Evolutionary conservation across 192 early-diverging fungal genomes (phyloP), one percentile per base, ranked within the genome.

Genomic region (Fimicolochytrium jonesii): DNA sequence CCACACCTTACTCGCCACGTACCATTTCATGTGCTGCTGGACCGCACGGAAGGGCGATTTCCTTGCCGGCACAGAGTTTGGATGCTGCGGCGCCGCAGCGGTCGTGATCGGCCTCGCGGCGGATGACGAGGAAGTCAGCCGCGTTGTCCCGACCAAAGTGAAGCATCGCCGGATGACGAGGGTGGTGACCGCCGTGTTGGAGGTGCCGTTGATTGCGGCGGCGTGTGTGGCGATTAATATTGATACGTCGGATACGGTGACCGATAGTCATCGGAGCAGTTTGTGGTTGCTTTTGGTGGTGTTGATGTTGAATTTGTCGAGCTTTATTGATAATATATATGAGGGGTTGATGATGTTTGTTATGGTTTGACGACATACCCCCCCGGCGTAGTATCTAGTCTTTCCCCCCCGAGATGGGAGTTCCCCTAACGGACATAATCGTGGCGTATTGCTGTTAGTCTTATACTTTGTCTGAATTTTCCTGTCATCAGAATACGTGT

Each of bases 51-150:
- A 69, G 35, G 62, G 61, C 6, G 74, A 71, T n/a, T 80, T 74
- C 45, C 47, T 80, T 28, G 71, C 72, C 10, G 78, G 78, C 5
- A 67, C 72, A 46, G 78, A 80, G 55, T 75, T 67, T 64, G 74
- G 74, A 25, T 80, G 74, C 63, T 80, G 78, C 58, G 78, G 78
- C 3, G 61, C 63, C 18, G 66, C 67, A 11, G 78, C 78, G 15
- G 72, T 80, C 23, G 36, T 76, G 4, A 33, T 80, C 9, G 57
- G 66, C n/a, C n/a, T 76, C 26, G 71, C 67, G 7, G 52, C 74
- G 0, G 61, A 62, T 35, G 78, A 80, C 55, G 61, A 31, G 13
- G 70, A 75, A 32, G 69, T 74, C 22, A 68, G 69, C n/a, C 46
- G 63, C 6, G 29, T 54, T 4, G 68, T 68, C 20, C 41, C 50